Conservation (phyloP, 2,329 filamentous ascomycete genomes). For the Xylaria sp. region DNA sequence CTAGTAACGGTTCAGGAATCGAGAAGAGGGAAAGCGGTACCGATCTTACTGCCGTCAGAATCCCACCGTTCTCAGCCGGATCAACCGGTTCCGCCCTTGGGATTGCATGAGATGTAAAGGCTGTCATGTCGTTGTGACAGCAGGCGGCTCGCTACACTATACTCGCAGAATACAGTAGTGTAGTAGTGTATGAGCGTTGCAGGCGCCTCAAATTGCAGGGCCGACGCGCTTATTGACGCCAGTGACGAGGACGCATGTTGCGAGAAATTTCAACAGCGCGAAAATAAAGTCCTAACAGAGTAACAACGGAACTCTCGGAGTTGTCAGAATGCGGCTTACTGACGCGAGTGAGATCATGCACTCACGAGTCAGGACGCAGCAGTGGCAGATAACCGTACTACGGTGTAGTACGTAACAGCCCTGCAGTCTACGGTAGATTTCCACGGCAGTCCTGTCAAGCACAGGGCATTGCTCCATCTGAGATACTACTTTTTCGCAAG, state of each 20-base stretch:
- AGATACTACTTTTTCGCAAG: slow-evolving; percentile 4
- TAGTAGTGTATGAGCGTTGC: slow-evolving; percentile 2
- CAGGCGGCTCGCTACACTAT: slow-evolving; percentile 15
- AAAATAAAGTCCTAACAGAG: slow-evolving; percentile 8
- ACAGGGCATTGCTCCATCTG: not conserved
- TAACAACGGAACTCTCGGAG: slow-evolving; percentile 17
- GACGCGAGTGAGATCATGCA: slow-evolving; percentile 11
- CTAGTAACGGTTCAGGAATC: too few species aligned
- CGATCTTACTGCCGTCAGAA: slow-evolving; percentile 12
- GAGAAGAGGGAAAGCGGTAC: not conserved
- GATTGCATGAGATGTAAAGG: slow-evolving; percentile 11
- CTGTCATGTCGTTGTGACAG: slow-evolving; percentile 18
- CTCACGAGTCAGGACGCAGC: slow-evolving; percentile 12
- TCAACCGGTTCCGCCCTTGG: slow-evolving; percentile 10
- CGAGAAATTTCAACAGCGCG: not conserved
- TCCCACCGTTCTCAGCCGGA: slow-evolving; percentile 13
- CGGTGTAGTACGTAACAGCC: not conserved
- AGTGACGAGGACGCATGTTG: slow-evolving; percentile 8
- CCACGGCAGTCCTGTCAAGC: not conserved
- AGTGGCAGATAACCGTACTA: slow-evolving; percentile 5
- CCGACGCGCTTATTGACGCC: slow-evolving; percentile 10
- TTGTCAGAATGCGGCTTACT: slow-evolving; percentile 29
- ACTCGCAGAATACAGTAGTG: not conserved
- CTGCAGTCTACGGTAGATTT: not conserved
- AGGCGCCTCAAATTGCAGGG: slow-evolving; percentile 21